A percentile compares a stretch with the other conserved stretches of the same genome.
Conservation (phyloP, 1,284 basidiomycete genomes). For the Microbotryum scabiosae region DNA sequence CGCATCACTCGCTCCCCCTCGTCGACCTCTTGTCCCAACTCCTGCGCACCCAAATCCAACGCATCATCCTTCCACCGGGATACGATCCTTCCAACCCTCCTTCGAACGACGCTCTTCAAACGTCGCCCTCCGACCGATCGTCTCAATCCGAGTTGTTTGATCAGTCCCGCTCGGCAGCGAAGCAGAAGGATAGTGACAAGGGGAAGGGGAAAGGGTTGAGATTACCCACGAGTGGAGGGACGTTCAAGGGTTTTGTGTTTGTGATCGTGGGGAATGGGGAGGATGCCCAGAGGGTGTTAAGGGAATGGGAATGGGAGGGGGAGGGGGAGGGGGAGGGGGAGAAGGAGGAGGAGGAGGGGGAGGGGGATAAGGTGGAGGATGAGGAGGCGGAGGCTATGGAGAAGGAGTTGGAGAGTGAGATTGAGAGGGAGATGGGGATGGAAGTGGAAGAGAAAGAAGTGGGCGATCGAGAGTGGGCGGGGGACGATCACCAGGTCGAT, state of each 20-base stretch:
- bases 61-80: constrained; percentile 17
- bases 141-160: constrained; percentile 12
- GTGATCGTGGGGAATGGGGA: constrained; percentile 13
- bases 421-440: neutral
- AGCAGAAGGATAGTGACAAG: neutral
- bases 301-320: constrained; percentile 22
- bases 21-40: constrained; percentile 11
- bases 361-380: neutral
- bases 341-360: neutral
- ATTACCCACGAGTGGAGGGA: constrained; percentile 30
- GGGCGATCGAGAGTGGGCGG: neutral
- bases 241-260: constrained; percentile 33
- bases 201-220: neutral
- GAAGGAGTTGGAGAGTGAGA: neutral
- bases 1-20: neutral
- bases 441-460: neutral
- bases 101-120: neutral
- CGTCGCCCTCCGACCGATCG: neutral
- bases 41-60: constrained; percentile 11
- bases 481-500: neutral
- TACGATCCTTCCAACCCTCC: constrained; percentile 14
- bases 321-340: neutral
- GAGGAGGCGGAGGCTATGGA: neutral
- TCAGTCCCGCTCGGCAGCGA: neutral
- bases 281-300: constrained; percentile 11